A percentile compares a stretch with the other conserved stretches of the same genome.
These are phyloP conservation scores for Coffea eugenioides DNA, from an alignment of 257 asterid genomes.

Conservation along the genomic window DNA sequence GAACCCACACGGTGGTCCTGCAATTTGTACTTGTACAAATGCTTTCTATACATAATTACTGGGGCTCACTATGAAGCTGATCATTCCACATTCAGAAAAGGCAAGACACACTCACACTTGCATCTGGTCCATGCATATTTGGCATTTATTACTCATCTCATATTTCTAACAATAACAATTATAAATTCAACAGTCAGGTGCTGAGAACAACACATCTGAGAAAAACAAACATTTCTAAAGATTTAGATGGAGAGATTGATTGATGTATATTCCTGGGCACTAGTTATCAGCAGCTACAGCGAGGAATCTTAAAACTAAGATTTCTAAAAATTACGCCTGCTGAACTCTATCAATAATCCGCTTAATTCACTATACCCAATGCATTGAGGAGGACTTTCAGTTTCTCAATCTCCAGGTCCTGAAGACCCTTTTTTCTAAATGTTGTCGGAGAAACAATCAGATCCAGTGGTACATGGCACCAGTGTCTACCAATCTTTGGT, in stretches of 20 bases:
- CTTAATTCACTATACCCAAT: slow-evolving; percentile 9
- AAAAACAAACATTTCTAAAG: slow-evolving; percentile 30
- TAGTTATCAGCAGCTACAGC: slow-evolving; percentile 35
- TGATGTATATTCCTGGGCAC: slow-evolving; percentile 23
- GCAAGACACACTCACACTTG: slow-evolving; percentile 23
- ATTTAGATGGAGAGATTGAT: slow-evolving; percentile 29
- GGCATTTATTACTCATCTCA: slow-evolving; percentile 45
- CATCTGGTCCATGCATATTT: slow-evolving; percentile 36
- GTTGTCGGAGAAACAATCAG: slow-evolving; percentile 12
- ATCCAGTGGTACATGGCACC: slow-evolving; percentile 10
- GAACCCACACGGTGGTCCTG: slow-evolving; percentile 35
- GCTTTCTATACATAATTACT: slow-evolving; percentile 35
- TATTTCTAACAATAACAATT: slow-evolving; percentile 31
- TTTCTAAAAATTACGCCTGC: slow-evolving; percentile 22
- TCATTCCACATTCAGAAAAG: slow-evolving; percentile 30
- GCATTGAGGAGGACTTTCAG: slow-evolving; percentile 8
- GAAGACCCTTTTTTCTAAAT: slow-evolving; percentile 8
- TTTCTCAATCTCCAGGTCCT: slow-evolving; percentile 5
- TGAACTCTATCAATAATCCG: slow-evolving; percentile 25
- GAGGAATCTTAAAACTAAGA: slow-evolving; percentile 19
- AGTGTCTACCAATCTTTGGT: not conserved
- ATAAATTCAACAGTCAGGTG: slow-evolving; percentile 40
- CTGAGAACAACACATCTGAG: slow-evolving; percentile 33
- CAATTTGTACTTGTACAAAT: slow-evolving; percentile 34
- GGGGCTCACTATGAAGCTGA: slow-evolving; percentile 34